Base-by-base conservation (phyloP, 768 basidiomycete species). In the Tricholoma sp. region DNA sequence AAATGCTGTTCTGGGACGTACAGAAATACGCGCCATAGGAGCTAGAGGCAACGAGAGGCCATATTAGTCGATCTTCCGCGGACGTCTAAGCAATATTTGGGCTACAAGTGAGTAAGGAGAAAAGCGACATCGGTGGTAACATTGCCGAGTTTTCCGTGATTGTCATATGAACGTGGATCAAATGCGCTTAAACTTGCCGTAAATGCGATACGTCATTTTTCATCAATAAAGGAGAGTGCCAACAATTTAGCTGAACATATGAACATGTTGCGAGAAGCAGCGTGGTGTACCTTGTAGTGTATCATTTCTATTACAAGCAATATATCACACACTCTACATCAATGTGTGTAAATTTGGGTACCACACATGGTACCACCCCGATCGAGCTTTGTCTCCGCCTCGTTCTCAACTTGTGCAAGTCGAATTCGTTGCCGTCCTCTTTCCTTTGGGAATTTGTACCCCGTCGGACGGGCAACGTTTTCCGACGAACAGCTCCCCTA, bases 261-360 rank as follows among this genome's bases (percentile, higher is more conserved):
- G 31, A 7, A 32, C 31, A 32, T 11, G 31, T 32, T 7, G 31
- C 31, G 3, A 32, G 31, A 32, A 32, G 31, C 31, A 7, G n/a
- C n/a, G 31, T 32, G 31, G 31, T 27, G 24, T 27, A 27, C n/a
- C n/a, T n/a, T n/a, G n/a, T n/a, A n/a, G n/a, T n/a, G n/a, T n/a
- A n/a, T n/a, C n/a, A n/a, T 29, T 29, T 29, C 29, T 29, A 29
- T 29, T 29, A 29, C 29, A 29, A n/a, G n/a, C 52, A 59, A 62
- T 58, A 58, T 59, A 57, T 62, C 58, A 59, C 61, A 24, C 51
- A 55, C 55, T 54, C 52, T 59, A 51, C 24, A 46, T 49, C 50
- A 60, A 18, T 46, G 18, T 14, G 32, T 24, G 46, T 14, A 22
- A 46, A 56, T 53, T 57, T n/a, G n/a, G 53, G 58, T 45, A 22